phyloP scores from a whole-genome alignment of 805 yeast species.

The Saccharomycodes ludwigii region DNA sequence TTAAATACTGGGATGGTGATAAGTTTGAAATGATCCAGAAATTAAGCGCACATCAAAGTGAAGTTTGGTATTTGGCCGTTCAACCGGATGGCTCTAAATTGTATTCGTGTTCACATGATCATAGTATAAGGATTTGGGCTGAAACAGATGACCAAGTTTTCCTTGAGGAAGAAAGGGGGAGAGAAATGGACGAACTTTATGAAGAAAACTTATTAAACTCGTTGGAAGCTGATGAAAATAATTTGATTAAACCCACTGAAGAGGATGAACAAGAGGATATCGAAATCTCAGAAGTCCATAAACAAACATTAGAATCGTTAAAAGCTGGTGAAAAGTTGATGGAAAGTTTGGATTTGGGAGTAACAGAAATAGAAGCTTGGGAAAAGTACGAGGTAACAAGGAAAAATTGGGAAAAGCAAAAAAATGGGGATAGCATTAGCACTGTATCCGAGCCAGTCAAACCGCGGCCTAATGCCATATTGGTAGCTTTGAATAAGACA shows the following conservation, averaged over 20 bases:
- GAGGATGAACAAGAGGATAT: constrained; percentile 33
- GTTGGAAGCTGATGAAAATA: constrained; percentile 44
- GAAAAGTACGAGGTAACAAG: constrained; percentile 38
- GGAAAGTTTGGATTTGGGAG: constrained; percentile 84
- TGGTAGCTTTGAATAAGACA: constrained; percentile 54
- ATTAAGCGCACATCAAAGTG: constrained; percentile 76
- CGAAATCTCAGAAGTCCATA: constrained; percentile 53
- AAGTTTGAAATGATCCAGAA: constrained; percentile 91
- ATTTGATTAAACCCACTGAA: constrained; percentile 20
- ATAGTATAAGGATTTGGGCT: constrained; percentile 84
- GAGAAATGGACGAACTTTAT: constrained; percentile 85
- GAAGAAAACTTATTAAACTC: constrained; percentile 70
- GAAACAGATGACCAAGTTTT: constrained; percentile 94
- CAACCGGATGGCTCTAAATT: constrained; percentile 59
- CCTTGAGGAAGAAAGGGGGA: constrained; percentile 91
- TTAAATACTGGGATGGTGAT: constrained; percentile 98
- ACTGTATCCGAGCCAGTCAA: constrained; percentile 37
- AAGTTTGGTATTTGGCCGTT: constrained; percentile 87
- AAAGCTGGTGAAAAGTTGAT: constrained; percentile 88
- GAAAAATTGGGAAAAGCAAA: constrained; percentile 29
- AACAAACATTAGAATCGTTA: constrained; percentile 81
- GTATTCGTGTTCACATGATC: constrained; percentile 84
- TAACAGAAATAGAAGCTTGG: constrained; percentile 48
- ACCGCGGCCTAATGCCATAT: constrained; percentile 60
- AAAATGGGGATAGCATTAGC: constrained; percentile 12